Evolutionary conservation across 176 grass and related monocot species (phyloP), one percentile per base, ranked within the genome.

Genomic region (Oryza glumipatula): DNA sequence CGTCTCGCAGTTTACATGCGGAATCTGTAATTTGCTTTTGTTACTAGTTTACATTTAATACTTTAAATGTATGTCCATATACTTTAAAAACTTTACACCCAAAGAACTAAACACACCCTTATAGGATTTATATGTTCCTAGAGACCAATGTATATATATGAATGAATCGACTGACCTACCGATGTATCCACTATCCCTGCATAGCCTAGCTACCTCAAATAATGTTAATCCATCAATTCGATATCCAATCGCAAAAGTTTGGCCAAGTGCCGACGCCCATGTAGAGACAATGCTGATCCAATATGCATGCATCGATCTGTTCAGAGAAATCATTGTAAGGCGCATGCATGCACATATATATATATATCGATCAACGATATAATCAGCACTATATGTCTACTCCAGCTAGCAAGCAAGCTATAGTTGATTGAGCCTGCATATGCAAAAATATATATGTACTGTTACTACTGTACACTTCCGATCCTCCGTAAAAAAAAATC

Each of bases 271-370:
- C 67, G 39, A 77, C 67, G 54, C 19, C 13, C 67, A 38, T 35
- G 76, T 15, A 73, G 84, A 77, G 67, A 72, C 73, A 72, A 21
- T 32, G 13, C 30, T 28, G 39, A 41, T 41, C 19, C 36, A 16
- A 13, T 51, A 30, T 38, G 15, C 19, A 39, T 26, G 68, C 48
- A 68, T 61, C 7, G 30, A 36, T 36, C 4, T 16, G 48, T 52
- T 52, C 49, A 52, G 15, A 6, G 49, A 52, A 52, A 52, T 52
- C 49, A 17, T 52, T 52, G 49, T 52, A 52, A 52, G 49, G 14
- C 49, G 49, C 49, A 52, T 52, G 54, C 54, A 21, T 58, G 54
- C 19, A 58, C 30, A 3, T 3, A 28, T 58, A 58, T 44, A 58
- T 44, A 58, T 44, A 44, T 9, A 44, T 10, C 43, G 43, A 44